These are phyloP conservation scores for Suhomyces terraborum DNA, from an alignment of 1,139 yeast species.

Conservation along the genomic window DNA sequence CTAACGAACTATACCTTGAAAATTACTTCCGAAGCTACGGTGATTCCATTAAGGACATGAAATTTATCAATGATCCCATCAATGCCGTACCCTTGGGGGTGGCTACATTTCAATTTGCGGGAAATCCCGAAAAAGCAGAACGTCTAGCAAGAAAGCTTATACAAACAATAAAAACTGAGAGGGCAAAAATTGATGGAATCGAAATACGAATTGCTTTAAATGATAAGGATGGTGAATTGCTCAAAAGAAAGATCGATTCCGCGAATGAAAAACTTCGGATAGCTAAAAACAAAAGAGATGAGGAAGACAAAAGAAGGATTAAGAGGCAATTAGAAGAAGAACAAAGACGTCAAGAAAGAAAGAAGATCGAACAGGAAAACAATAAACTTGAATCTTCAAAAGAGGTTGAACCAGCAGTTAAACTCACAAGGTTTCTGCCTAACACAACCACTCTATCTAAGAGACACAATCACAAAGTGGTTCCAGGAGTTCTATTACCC, in stretches of 20 bases:
- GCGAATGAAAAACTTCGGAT: slow-evolving; percentile 35
- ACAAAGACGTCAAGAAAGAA: slow-evolving; percentile 23
- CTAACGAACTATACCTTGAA: slow-evolving; percentile 48
- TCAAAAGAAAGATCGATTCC: slow-evolving; percentile 32
- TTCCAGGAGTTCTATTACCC: slow-evolving; percentile 44
- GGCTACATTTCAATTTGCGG: slow-evolving; percentile 65
- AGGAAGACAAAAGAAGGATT: slow-evolving; percentile 31
- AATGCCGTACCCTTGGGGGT: slow-evolving; percentile 83
- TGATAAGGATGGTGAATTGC: slow-evolving; percentile 35
- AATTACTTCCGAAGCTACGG: slow-evolving; percentile 66
- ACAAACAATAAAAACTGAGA: slow-evolving; percentile 27
- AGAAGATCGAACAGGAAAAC: slow-evolving; percentile 12
- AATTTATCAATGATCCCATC: slow-evolving; percentile 66
- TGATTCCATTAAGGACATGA: slow-evolving; percentile 51
- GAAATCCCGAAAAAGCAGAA: slow-evolving; percentile 57
- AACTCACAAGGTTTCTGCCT: slow-evolving; percentile 23
- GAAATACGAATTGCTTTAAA: slow-evolving; percentile 40
- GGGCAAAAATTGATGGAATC: slow-evolving; percentile 44
- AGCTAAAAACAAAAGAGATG: slow-evolving; percentile 18
- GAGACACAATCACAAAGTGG: slow-evolving; percentile 33
- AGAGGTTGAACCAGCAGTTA: slow-evolving; percentile 12
- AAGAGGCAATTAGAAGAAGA: slow-evolving; percentile 26
- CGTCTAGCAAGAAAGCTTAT: slow-evolving; percentile 40
- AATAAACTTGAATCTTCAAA: slow-evolving; percentile 10
- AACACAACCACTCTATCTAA: slow-evolving; percentile 41